Percentiles rank a stretch among this genome's conserved stretches.
Conservation (phyloP, 805 yeast genomes). For the Suhomyces canberraensis region DNA sequence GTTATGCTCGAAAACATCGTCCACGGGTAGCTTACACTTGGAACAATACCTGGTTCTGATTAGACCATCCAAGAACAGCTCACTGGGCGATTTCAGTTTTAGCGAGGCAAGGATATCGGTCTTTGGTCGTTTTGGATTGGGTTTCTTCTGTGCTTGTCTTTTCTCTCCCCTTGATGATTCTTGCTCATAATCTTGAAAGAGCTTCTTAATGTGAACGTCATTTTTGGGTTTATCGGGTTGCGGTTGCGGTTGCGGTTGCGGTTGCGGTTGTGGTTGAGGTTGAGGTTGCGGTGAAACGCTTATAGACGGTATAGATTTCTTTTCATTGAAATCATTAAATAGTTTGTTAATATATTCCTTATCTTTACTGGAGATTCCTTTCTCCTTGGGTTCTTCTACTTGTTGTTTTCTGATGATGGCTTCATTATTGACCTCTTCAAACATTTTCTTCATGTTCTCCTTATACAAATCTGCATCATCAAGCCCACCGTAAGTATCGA, state of each 20-base stretch:
- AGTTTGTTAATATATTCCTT: slow-evolving; percentile 26
- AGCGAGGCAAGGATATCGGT: slow-evolving; percentile 9
- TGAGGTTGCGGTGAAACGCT: neutral
- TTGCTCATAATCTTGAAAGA: slow-evolving; percentile 21
- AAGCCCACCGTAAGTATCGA: slow-evolving; percentile 26
- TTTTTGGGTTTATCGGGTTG: neutral
- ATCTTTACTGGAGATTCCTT: slow-evolving; percentile 14
- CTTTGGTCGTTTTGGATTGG: slow-evolving; percentile 1
- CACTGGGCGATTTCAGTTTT: slow-evolving; percentile 5
- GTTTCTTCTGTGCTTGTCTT: neutral
- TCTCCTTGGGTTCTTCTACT: neutral
- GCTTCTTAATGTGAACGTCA: slow-evolving; percentile 25
- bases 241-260: neutral
- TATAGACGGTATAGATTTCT: neutral
- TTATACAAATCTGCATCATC: slow-evolving; percentile 1
- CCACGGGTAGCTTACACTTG: slow-evolving; percentile 23
- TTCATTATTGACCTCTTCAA: slow-evolving; percentile 10
- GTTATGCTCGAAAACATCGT: slow-evolving; percentile 45
- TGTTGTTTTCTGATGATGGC: neutral
- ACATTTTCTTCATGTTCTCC: slow-evolving; percentile 14
- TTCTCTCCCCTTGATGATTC: slow-evolving; percentile 1
- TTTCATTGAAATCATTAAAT: slow-evolving; percentile 13
- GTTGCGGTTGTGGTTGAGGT: slow-evolving; percentile 4
- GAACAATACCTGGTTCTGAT: slow-evolving; percentile 22
- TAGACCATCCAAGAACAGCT: slow-evolving; percentile 14